Conservation (phyloP, 176 grass and related monocot species). For the Triticum timopheevii region DNA sequence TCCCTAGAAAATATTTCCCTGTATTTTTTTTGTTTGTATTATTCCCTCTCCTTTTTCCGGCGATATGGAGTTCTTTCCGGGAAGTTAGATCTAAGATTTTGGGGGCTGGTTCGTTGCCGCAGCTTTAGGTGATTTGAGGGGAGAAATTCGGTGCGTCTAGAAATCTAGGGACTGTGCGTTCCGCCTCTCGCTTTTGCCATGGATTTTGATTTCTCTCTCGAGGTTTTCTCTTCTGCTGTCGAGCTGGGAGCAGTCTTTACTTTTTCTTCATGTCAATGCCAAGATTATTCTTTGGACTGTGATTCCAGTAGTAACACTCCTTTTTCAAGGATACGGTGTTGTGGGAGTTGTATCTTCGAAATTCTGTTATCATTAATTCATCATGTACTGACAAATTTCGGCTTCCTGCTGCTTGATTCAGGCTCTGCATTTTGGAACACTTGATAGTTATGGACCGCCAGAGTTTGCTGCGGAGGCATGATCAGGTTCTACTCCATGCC, state of each 20-base stretch:
- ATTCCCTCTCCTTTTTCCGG: too few species aligned
- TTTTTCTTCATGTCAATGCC: not conserved
- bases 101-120: not conserved
- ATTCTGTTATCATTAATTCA: not conserved
- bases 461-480: conserved; percentile 61
- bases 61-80: not conserved
- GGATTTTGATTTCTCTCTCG: not conserved
- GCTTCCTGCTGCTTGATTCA: conserved; percentile 20
- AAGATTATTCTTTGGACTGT: not conserved
- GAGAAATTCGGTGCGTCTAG: not conserved
- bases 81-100: not conserved
- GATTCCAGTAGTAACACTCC: not conserved
- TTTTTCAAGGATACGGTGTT: not conserved
- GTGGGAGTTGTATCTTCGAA: not conserved
- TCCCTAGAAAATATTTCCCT: not conserved
- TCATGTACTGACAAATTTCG: not conserved
- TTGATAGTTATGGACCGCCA: conserved; percentile 55
- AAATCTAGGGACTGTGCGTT: not conserved
- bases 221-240: not conserved
- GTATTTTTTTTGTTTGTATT: not conserved
- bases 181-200: not conserved
- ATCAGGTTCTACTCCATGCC: conserved; percentile 53
- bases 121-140: not conserved
- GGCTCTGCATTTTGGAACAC: not conserved
- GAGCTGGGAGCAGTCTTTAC: not conserved